Percentiles rank a stretch among this genome's conserved stretches.
These are phyloP conservation scores for Boletus smithii DNA, from an alignment of 1,284 basidiomycete genomes.

Conservation along the genomic window DNA sequence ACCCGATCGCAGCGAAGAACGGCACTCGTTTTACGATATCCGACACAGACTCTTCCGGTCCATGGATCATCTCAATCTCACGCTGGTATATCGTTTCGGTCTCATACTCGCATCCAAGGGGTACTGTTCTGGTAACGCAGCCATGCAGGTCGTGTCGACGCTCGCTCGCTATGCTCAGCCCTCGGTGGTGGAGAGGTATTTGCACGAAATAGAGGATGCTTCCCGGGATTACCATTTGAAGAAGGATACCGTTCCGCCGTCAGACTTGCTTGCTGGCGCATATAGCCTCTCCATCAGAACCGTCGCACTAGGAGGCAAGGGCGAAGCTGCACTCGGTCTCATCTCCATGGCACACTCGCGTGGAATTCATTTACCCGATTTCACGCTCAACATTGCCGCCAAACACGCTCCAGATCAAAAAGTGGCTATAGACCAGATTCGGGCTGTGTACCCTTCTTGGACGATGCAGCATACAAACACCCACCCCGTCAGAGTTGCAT, in stretches of 20 bases:
- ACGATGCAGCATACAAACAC: background rate
- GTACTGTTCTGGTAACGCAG: conserved; percentile 16
- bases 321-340: conserved; percentile 19
- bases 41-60: conserved; percentile 25
- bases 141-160: conserved; percentile 22
- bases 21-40: conserved; percentile 24
- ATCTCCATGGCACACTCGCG: conserved; percentile 19
- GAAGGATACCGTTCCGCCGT: background rate
- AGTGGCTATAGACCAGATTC: conserved; percentile 14
- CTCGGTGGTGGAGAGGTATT: conserved; percentile 21
- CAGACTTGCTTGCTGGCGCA: conserved; percentile 8
- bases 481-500: background rate
- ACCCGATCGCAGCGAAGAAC: conserved; percentile 20
- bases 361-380: conserved; percentile 18
- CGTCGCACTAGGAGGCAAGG: conserved; percentile 19
- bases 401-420: conserved; percentile 18
- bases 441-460: conserved; percentile 16
- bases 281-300: conserved; percentile 28
- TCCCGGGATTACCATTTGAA: conserved; percentile 10
- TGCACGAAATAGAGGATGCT: conserved; percentile 18
- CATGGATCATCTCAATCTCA: conserved; percentile 30
- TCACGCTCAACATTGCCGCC: conserved; percentile 26
- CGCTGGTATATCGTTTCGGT: conserved; percentile 27
- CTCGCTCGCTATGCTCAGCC: conserved; percentile 26
- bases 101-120: conserved; percentile 29